These are phyloP conservation scores for Emericellopsis cladophorae DNA, from an alignment of 2,329 filamentous ascomycete species.

Conservation along the genomic window DNA sequence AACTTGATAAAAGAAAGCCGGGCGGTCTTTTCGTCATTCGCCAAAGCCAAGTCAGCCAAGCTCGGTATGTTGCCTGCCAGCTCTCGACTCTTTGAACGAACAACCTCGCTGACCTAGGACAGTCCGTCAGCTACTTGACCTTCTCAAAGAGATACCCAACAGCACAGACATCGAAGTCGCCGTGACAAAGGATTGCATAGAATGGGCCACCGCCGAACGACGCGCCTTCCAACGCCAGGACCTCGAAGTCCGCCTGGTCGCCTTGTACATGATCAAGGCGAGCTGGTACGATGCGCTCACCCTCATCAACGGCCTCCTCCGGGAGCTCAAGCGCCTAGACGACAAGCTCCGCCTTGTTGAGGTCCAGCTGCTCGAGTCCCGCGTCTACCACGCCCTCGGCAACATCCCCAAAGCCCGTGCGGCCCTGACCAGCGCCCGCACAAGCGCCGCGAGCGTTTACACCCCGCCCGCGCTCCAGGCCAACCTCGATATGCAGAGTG, in stretches of 20 bases:
- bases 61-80: slow-evolving; percentile 52
- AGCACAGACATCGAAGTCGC: slow-evolving; percentile 87
- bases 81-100: neutral
- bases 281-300: slow-evolving; percentile 94
- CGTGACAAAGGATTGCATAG: slow-evolving; percentile 98
- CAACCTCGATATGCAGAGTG: slow-evolving; percentile 96
- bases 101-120: slow-evolving; percentile 2
- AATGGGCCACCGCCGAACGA: slow-evolving; percentile 92
- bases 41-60: slow-evolving; percentile 97
- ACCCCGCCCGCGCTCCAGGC: slow-evolving; percentile 91
- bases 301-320: slow-evolving; percentile 90
- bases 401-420: slow-evolving; percentile 95
- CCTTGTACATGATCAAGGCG: slow-evolving; percentile 93
- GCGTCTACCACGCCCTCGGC: slow-evolving; percentile 92
- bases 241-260: slow-evolving; percentile 88
- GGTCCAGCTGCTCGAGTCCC: slow-evolving; percentile 91
- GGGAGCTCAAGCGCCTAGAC: slow-evolving; percentile 93
- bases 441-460: slow-evolving; percentile 92
- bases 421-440: slow-evolving; percentile 85
- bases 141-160: slow-evolving; percentile 88
- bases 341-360: slow-evolving; percentile 98
- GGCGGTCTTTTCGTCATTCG: slow-evolving; percentile 86
- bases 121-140: slow-evolving; percentile 95
- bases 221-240: slow-evolving; percentile 95
- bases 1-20: slow-evolving; percentile 83